Evolutionary conservation across 164 flowering plant species (phyloP), one percentile per base, ranked within the genome.

Genomic region (Vitis rupestris): DNA sequence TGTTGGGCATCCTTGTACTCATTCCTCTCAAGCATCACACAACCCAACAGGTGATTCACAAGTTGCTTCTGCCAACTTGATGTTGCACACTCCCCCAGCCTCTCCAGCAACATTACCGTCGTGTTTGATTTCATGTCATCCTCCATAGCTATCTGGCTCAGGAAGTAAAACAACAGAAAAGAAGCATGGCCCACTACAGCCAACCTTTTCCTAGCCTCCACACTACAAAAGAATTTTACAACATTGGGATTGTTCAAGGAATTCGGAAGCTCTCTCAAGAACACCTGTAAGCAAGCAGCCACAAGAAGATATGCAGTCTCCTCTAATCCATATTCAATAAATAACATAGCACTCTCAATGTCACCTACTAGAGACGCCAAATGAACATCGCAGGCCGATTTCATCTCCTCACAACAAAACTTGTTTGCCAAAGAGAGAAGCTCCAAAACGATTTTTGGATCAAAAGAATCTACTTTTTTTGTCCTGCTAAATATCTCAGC

Each of bases 341-440:
- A 74, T 60, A 84, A 1, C 79, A 86, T 51, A 1, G 99, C 98
- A 63, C 79, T 82, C 50, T 95, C 96, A 31, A 83, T 31, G 37
- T 81, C 76, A 66, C 59, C 63, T 48, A 91, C 94, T 64, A 87
- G 57, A 12, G 90, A 83, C 0, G 98, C 86, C 68, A 95, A 76
- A 79, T 88, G 74, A 66, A 74, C 66, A 74, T 93, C 98, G 59
- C 98, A 90, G 30, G 87, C 88, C 10, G 85, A 74, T 72, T 93
- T 93, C 89, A 95, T 64, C 59, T 84, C 91, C 49, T 90, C 97
- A 59, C 99, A 95, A 65, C 93, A 93, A 60, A 90, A 95, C 78
- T 66, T 83, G 66, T 93, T 90, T 15, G 97, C 90, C 29, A 93
- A 81, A 1, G 79, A 81, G 15, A 95, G 86, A 17, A 95, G 81